Evolutionary conservation across 768 basidiomycete species (phyloP).

Genomic region (Termitomyces sp.): DNA sequence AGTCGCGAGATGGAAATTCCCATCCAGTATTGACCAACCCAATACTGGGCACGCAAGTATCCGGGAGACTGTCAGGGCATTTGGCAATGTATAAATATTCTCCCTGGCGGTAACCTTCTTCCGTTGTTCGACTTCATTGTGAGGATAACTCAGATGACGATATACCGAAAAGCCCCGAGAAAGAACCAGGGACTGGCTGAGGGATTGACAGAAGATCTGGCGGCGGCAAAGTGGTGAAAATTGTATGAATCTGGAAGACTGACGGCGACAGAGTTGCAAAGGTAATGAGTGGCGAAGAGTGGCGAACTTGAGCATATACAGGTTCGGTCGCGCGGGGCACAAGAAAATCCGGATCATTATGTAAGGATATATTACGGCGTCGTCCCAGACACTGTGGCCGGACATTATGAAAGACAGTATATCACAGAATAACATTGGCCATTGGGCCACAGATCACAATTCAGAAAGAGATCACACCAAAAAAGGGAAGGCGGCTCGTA

Average conservation of each 20-base stretch:
- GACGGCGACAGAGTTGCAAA: constrained; percentile 3
- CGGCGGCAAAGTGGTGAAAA: not conserved
- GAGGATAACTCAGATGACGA: constrained; percentile 9
- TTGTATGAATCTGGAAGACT: not conserved
- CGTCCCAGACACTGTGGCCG: too few relatives aligned
- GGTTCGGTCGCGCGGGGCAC: not conserved
- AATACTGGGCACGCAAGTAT: constrained; percentile 87
- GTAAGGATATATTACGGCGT: not conserved
- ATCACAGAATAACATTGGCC: too few relatives aligned
- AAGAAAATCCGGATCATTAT: not conserved
- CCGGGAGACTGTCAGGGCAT: constrained; percentile 81
- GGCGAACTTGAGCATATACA: constrained; percentile 8
- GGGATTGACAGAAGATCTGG: not conserved
- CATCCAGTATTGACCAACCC: constrained; percentile 85
- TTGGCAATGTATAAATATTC: constrained; percentile 94
- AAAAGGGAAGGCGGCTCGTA: too few relatives aligned
- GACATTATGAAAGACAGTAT: too few relatives aligned
- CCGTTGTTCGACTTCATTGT: constrained; percentile 9
- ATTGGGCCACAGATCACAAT: too few relatives aligned
- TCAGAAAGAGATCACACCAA: too few relatives aligned
- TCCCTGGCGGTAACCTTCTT: constrained; percentile 47
- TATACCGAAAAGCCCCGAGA: constrained; percentile 17
- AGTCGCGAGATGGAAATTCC: constrained; percentile 77
- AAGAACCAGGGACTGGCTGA: not conserved
- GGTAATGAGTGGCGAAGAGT: constrained; percentile 4